Evolutionary conservation across 345 rosid species (phyloP).

Genomic region (Rhodomyrtus tomentosa): DNA sequence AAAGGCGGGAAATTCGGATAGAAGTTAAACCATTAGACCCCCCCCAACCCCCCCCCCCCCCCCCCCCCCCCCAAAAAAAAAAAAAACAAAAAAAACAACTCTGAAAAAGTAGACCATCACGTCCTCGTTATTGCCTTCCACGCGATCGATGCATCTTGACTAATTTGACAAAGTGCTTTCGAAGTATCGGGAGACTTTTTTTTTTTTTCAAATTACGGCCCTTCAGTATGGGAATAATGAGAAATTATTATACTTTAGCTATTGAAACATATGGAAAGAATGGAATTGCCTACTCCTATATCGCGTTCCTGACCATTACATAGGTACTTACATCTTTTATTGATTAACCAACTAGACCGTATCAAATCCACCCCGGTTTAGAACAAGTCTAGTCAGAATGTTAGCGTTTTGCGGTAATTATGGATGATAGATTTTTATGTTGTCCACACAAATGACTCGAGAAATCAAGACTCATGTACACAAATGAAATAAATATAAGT

Average conservation of each 20-base stretch:
- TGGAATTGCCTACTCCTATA: too few relatives aligned
- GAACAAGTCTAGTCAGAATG: neutral
- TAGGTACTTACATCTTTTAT: neutral
- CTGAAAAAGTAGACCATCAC: neutral
- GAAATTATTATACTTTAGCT: neutral
- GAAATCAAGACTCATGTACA: neutral
- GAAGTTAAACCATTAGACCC: too few relatives aligned
- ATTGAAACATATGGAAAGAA: neutral
- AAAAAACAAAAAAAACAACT: too few relatives aligned
- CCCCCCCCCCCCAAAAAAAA: neutral
- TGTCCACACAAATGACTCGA: neutral
- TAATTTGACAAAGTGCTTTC: neutral
- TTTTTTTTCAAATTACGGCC: neutral
- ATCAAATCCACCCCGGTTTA: neutral
- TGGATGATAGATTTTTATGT: neutral
- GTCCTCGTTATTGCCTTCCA: neutral
- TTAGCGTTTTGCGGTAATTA: neutral
- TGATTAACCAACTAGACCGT: neutral
- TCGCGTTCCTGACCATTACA: neutral
- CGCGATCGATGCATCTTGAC: neutral
- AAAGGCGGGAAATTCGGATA: too few relatives aligned
- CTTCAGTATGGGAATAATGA: neutral
- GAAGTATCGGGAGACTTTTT: neutral
- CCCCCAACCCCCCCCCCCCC: too few relatives aligned
- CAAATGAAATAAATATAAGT: neutral